Conservation (phyloP, 2,329 filamentous ascomycete genomes). For the Penicillium sp. region DNA sequence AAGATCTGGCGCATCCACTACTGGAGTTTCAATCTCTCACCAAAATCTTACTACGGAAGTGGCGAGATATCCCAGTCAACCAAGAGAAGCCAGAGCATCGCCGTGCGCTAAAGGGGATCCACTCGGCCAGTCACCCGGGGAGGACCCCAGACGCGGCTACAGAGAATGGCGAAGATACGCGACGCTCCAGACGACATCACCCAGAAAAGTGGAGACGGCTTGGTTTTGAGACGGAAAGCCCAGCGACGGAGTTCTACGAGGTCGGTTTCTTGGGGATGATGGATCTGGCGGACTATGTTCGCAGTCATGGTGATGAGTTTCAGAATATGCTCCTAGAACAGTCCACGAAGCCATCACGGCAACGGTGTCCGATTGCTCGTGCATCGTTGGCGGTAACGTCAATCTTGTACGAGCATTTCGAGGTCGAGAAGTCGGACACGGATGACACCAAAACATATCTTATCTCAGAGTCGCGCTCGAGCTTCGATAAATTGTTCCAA, state of each 20-base stretch:
- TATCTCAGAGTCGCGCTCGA: conserved; percentile 67
- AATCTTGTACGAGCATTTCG: conserved; percentile 92
- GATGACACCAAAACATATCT: conserved; percentile 75
- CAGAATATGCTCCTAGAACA: conserved; percentile 92
- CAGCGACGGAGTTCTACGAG: conserved; percentile 76
- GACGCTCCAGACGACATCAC: conserved; percentile 68
- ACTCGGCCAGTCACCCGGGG: conserved; percentile 67
- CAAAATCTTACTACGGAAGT: conserved; percentile 80
- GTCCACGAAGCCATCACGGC: conserved; percentile 63
- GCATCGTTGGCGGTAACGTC: conserved; percentile 82
- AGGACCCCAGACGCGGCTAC: conserved; percentile 28
- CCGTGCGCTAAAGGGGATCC: conserved; percentile 77
- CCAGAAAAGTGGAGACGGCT: conserved; percentile 90
- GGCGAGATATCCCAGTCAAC: conserved; percentile 81
- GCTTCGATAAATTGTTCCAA: conserved; percentile 80
- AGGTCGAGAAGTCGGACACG: conserved; percentile 77
- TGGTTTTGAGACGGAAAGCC: conserved; percentile 87
- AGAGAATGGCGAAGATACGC: conserved; percentile 42
- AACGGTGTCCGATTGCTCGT: conserved; percentile 81
- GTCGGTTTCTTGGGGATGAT: conserved; percentile 94
- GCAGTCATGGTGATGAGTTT: conserved; percentile 86
- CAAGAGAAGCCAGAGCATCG: conserved; percentile 84
- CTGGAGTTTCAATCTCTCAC: conserved; percentile 91
- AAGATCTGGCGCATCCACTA: conserved; percentile 83
- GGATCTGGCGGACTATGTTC: conserved; percentile 91